Evolutionary conservation across 2,329 filamentous ascomycete species (phyloP).

Genomic region (Coniochaeta prunicola): DNA sequence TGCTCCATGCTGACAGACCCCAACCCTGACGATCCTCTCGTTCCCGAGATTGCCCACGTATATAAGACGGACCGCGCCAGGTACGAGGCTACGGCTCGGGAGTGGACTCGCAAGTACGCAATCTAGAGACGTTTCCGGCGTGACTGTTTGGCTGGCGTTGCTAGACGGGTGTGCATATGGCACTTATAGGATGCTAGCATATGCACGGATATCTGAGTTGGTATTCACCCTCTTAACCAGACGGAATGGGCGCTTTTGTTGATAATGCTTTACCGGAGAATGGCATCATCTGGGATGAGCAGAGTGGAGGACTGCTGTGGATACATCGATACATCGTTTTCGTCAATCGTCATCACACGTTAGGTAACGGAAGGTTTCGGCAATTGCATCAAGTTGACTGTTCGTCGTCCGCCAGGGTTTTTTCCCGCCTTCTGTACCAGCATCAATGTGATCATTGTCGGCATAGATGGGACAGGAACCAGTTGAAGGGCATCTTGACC

Average conservation of each 20-base stretch:
- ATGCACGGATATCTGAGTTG: not conserved
- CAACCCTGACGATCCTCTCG: slow-evolving; percentile 97
- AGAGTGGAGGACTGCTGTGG: not conserved
- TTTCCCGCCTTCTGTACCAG: not conserved
- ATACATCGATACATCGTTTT: not conserved
- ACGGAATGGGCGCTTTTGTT: not conserved
- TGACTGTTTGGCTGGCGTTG: not conserved
- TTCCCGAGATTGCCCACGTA: slow-evolving; percentile 97
- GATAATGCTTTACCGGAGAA: not conserved
- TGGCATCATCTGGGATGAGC: not conserved
- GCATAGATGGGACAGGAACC: too few relatives aligned
- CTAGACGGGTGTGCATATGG: not conserved
- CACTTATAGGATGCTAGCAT: not conserved
- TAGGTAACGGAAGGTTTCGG: not conserved
- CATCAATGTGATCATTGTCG: not conserved
- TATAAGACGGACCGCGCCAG: slow-evolving; percentile 98
- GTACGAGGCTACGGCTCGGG: slow-evolving; percentile 92
- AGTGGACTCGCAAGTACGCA: slow-evolving; percentile 99
- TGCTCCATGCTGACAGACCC: slow-evolving; percentile 99
- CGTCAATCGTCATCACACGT: not conserved
- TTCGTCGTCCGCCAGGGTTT: not conserved
- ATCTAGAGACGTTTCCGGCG: slow-evolving; percentile 48
- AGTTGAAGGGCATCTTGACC: too few relatives aligned
- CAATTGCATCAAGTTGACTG: not conserved
- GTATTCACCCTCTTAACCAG: not conserved